phyloP scores from a whole-genome alignment of 306 rosid genomes.

The Cucurbita ficifolia region DNA sequence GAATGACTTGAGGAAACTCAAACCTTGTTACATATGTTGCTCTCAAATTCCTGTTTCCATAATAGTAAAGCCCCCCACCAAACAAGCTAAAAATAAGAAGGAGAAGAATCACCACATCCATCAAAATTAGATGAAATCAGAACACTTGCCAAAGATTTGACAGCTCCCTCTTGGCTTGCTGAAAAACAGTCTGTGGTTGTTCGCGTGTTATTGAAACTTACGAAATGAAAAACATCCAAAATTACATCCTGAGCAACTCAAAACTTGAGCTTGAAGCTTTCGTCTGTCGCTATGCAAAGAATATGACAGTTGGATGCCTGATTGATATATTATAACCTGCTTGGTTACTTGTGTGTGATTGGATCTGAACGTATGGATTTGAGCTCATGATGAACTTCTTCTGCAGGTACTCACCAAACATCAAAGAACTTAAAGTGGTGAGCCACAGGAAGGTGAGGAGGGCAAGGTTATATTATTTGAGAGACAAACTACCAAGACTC shows the following conservation, averaged over 20 bases:
- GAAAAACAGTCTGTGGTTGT: background rate
- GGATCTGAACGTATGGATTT: background rate
- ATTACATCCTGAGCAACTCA: background rate
- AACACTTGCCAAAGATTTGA: background rate
- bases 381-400: background rate
- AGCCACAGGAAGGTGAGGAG: slow-evolving; percentile 82
- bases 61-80: background rate
- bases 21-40: background rate
- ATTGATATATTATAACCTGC: background rate
- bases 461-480: slow-evolving; percentile 73
- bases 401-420: slow-evolving; percentile 83
- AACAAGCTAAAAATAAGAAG: background rate
- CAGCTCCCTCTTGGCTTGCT: background rate
- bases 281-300: background rate
- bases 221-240: background rate
- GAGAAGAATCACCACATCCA: background rate
- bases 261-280: background rate
- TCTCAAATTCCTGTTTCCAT: background rate
- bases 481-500: slow-evolving; percentile 92
- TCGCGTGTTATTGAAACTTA: background rate
- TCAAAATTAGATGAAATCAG: background rate
- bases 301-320: background rate
- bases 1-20: background rate
- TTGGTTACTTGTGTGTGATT: background rate
- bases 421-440: slow-evolving; percentile 70